Conservation (phyloP, 257 asterid species). For the Phtheirospermum japonicum region DNA sequence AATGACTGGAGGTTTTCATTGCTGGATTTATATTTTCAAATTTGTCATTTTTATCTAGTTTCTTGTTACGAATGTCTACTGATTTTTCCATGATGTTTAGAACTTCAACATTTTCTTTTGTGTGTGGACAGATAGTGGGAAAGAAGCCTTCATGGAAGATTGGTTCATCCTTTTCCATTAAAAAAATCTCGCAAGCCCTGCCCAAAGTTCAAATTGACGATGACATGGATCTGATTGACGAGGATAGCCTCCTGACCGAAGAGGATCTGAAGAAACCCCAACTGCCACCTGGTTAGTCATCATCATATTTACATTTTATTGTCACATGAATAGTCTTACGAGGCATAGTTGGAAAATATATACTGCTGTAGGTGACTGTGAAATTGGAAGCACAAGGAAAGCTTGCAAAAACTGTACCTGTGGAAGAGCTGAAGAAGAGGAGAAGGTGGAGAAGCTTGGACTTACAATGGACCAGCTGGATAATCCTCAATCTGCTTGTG, state of each 20-base stretch:
- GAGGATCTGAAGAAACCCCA: conserved; percentile 91
- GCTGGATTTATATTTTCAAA: background rate
- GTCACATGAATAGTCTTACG: conserved; percentile 12
- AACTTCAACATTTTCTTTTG: background rate
- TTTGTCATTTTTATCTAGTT: background rate
- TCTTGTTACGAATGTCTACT: conserved; percentile 4
- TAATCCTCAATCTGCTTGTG: conserved; percentile 96
- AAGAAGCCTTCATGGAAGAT: conserved; percentile 90
- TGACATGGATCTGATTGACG: conserved; percentile 85
- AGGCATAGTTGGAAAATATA: background rate
- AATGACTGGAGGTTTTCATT: background rate
- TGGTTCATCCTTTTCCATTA: conserved; percentile 85
- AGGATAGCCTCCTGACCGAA: conserved; percentile 90
- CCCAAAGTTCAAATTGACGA: conserved; percentile 75
- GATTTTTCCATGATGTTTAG: conserved; percentile 9
- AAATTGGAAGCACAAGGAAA: conserved; percentile 77
- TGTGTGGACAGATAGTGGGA: conserved; percentile 48
- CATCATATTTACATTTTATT: conserved; percentile 7
- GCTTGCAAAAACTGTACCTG: conserved; percentile 95
- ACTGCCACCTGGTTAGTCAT: conserved; percentile 58
- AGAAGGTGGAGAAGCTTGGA: conserved; percentile 76
- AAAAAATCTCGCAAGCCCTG: conserved; percentile 45
- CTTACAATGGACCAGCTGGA: conserved; percentile 65
- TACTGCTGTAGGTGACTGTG: conserved; percentile 66
- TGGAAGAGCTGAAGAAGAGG: conserved; percentile 91